Evolutionary conservation across 106 monocot genomes (phyloP), one percentile per base, ranked within the genome.

Genomic region (Dendrobium chrysotoxum): DNA sequence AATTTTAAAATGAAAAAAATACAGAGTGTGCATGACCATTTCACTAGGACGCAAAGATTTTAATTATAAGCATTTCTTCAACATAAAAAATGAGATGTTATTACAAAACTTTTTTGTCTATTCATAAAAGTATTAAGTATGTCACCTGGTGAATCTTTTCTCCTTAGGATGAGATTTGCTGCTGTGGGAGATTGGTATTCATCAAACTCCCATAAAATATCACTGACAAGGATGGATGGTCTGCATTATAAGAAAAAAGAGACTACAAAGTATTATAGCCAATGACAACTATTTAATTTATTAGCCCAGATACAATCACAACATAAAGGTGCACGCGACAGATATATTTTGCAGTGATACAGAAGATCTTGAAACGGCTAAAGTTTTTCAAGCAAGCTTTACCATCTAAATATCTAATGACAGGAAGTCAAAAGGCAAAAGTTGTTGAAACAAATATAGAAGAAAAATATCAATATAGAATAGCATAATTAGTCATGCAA

Each of bases 141-240:
- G 9, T 67, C 66, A 90, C 94, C 90, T 82, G 86, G 45, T 74
- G 72, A 31, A 75, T 83, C 81, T 80, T 88, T 79, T 86, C 91
- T 87, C 76, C 68, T 87, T 78, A 92, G 67, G 53, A 96, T 85
- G 82, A 84, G 61, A 31, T 81, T 84, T 42, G 92, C 81, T 61
- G 93, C 35, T 30, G 75, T 61, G 23, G 88, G 76, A 80, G 87
- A 42, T 79, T 89, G 82, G 73, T 40, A 82, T 7, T 82, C 91
- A 76, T 84, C 93, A 92, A 87, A 81, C 50, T 96, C 81, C 81
- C 85, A 89, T 75, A 96, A 81, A n/a, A 93, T 92, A 80, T 96
- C 96, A 77, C 90, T 88, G 1, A 96, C 87, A 79, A 96, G 92
- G 76, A 96, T 86, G 75, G 91, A 78, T 76, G 96, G 96, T 81